Base-by-base conservation (phyloP, 805 yeast genomes). In the Candida maesae region DNA sequence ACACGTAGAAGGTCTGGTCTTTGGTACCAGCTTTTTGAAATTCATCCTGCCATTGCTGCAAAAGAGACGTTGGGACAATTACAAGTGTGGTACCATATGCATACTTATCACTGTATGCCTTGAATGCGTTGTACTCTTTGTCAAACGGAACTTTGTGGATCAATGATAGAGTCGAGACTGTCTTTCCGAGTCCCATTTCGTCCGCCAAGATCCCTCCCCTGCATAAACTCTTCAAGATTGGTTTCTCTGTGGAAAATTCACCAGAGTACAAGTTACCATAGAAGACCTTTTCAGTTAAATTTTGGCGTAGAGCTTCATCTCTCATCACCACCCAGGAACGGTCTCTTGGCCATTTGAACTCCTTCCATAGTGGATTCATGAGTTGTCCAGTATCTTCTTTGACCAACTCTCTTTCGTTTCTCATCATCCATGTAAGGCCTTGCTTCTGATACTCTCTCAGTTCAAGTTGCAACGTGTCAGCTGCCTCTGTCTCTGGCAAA, bases 111-210 rank as follows among this genome's bases (percentile, higher is more conserved):
- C n/a, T 3, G 8, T 36, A 19, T 1, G 45, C 45, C 5, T 14
- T 20, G 3, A 16, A n/a, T 6, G 21, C 19, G 12, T 41, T 31
- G 33, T 26, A 54, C 1, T 50, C 46, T 12, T 57, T 42, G 53
- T 84, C 90, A 34, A 52, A 59, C 0, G 88, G 85, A 9, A 73
- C 79, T 0, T 86, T 71, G 42, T 83, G 77, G 11, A 90, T 70
- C 36, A 91, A 63, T 0, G 96, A 74, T 38, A 88, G 62, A 0
- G 95, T 78, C 1, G 95, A 84, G 18, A 90, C 84, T 0, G 98
- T 90, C 58, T 90, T 90, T 32, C 98, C 98, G 8, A 90, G 68
- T 0, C 98, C 98, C 98, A 90, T 90, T 60, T 90, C 98, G 65
- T 90, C 98, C 0, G 97, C 95, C 13, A 90, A 65, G 16, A 90